phyloP scores from a whole-genome alignment of 768 basidiomycete genomes.

The Rhodotorula toruloides region DNA sequence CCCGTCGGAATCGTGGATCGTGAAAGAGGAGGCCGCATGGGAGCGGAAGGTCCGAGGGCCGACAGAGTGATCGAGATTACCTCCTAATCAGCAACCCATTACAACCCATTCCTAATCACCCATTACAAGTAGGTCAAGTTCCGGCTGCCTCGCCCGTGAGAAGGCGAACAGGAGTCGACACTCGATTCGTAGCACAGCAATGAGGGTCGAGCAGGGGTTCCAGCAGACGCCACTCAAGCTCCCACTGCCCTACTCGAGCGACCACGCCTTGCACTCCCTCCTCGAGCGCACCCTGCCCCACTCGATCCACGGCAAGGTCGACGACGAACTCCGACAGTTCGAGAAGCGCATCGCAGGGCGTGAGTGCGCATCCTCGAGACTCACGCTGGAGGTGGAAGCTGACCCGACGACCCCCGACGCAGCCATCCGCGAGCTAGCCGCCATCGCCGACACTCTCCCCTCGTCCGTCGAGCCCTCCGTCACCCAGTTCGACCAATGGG shows the following conservation, averaged over 20 bases:
- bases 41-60: too few relatives aligned
- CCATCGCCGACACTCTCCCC: background rate
- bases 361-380: constrained; percentile 44
- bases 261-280: constrained; percentile 60
- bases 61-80: too few relatives aligned
- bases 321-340: constrained; percentile 56
- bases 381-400: fast-evolving
- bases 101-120: too few relatives aligned
- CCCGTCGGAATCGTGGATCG: too few relatives aligned
- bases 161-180: background rate
- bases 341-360: constrained; percentile 47
- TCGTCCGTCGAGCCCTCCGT: constrained; percentile 50
- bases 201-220: constrained; percentile 66
- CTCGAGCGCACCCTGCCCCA: constrained; percentile 58
- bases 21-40: too few relatives aligned
- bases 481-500: constrained; percentile 71
- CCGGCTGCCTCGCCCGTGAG: background rate
- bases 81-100: too few relatives aligned
- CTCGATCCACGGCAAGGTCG: constrained; percentile 45
- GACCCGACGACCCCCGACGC: background rate
- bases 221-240: constrained; percentile 46
- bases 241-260: constrained; percentile 41
- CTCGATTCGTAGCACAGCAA: constrained; percentile 38
- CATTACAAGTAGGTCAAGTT: too few relatives aligned
- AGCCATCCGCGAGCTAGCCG: background rate